Evolutionary conservation across 1,284 basidiomycete species (phyloP), one percentile per base, ranked within the genome.

Genomic region (Albatrellus sp.): DNA sequence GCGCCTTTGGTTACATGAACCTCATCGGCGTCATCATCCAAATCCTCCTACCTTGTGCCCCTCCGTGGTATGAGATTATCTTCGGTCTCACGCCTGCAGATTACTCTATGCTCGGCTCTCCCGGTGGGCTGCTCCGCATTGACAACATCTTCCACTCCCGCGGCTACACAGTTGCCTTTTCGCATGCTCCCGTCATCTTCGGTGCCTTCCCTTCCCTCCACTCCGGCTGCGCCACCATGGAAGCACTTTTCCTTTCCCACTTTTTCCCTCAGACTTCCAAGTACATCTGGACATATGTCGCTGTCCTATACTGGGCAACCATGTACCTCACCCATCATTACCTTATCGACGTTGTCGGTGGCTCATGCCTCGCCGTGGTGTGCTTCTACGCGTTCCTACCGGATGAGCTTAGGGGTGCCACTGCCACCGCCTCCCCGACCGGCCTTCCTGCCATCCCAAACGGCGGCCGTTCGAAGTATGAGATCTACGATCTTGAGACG

Each of bases 281-380:
- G 45, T 76, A 75, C 51, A 81, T 84, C 48, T 98, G 91, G 90
- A 68, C 64, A 0, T 98, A 98, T 62, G 80, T 80, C 2, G 80
- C 77, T n/a, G 67, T 90, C 30, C 74, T 98, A 1, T 98, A 96
- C 64, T 98, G 93, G 94, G 84, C 88, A 19, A 98, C 94, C 30
- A 98, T 98, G 94, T 96, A 96, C 68, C 80, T 94, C 54, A 90
- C 88, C 5, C 92, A 96, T 61, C 91, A 98, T 68, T 98, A 98
- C 70, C 80, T 98, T 54, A 90, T 98, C 64, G 96, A 98, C 58
- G 83, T 98, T 54, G 89, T 93, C 32, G 89, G 83, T 2, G 94
- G 94, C 6, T 90, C 89, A 0, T 96, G 92, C 59, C 73, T 98
- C 47, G 84, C 91, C 16, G 84, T 86, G 12, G 73, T 77, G 11